phyloP scores from a whole-genome alignment of 306 rosid genomes.

The Hippophae tibetana region DNA sequence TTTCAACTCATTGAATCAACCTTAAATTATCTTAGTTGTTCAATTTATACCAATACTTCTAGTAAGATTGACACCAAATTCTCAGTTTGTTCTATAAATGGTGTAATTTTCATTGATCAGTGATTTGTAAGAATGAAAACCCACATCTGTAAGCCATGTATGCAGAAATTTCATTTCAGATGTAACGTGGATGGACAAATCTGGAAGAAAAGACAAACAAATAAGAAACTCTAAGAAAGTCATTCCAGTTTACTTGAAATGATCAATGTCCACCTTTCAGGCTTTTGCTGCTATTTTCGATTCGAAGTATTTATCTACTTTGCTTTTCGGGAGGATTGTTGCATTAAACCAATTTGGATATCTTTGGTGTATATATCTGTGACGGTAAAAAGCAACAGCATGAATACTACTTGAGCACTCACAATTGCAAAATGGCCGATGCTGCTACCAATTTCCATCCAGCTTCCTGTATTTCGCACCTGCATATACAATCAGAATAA shows the following conservation, averaged over 20 bases:
- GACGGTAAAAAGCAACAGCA: slow-evolving; percentile 68
- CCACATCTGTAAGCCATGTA: no score
- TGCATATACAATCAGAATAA: slow-evolving; percentile 17
- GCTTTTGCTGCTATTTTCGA: slow-evolving; percentile 9
- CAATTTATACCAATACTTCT: no score
- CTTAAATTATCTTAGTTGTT: no score
- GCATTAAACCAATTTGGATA: slow-evolving; percentile 37
- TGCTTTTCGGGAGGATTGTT: slow-evolving; percentile 44
- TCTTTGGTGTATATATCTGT: slow-evolving; percentile 65
- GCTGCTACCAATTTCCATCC: slow-evolving; percentile 95
- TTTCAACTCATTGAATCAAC: no score
- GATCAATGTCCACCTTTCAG: neutral
- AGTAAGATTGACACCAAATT: no score
- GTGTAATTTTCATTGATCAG: no score
- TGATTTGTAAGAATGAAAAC: no score
- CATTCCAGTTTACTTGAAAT: no score
- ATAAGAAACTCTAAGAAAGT: no score
- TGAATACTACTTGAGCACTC: slow-evolving; percentile 92
- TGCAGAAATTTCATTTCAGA: neutral
- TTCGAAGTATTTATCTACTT: slow-evolving; percentile 24
- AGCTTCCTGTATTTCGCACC: slow-evolving; percentile 84
- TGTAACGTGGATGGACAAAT: slow-evolving; percentile 12
- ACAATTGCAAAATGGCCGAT: slow-evolving; percentile 83
- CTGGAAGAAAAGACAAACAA: slow-evolving; percentile 1
- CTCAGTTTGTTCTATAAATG: no score